Percentiles rank a stretch among this genome's conserved stretches.
phyloP scores from a whole-genome alignment of 1,284 basidiomycete species.

The Malassezia equina region DNA sequence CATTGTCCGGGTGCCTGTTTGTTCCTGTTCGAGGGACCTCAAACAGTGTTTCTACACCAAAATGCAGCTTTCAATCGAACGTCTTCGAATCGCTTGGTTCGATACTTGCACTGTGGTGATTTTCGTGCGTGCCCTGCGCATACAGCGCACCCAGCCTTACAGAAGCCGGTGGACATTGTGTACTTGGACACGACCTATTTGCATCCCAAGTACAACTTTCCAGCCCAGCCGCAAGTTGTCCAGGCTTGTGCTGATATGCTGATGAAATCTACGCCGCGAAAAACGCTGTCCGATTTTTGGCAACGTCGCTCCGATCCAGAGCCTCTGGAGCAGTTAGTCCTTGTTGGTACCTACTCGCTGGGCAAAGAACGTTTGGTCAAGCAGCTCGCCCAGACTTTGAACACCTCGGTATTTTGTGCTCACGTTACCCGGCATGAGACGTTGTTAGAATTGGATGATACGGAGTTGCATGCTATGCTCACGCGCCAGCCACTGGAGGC shows the following conservation, averaged over 20 bases:
- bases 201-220: conserved; percentile 87
- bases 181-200: conserved; percentile 97
- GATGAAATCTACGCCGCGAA: not conserved
- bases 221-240: conserved; percentile 83
- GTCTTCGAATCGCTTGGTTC: conserved; percentile 57
- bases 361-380: conserved; percentile 96
- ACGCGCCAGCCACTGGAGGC: conserved; percentile 66
- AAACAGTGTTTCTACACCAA: conserved; percentile 58
- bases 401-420: conserved; percentile 83
- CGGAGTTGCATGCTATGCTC: conserved; percentile 68
- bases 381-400: conserved; percentile 71
- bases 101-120: conserved; percentile 92
- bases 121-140: conserved; percentile 48
- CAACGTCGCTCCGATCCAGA: not conserved
- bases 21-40: conserved; percentile 83
- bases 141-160: conserved; percentile 28
- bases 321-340: conserved; percentile 54
- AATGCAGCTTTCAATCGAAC: too few relatives aligned
- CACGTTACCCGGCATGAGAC: conserved; percentile 49
- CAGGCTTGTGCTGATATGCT: conserved; percentile 73
- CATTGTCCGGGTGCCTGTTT: conserved; percentile 85
- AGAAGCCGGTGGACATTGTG: conserved; percentile 60
- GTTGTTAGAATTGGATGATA: conserved; percentile 39
- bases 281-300: not conserved
- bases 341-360: conserved; percentile 90